Conservation (phyloP, 176 grass and related monocot genomes). For the Raddia distichophylla region DNA sequence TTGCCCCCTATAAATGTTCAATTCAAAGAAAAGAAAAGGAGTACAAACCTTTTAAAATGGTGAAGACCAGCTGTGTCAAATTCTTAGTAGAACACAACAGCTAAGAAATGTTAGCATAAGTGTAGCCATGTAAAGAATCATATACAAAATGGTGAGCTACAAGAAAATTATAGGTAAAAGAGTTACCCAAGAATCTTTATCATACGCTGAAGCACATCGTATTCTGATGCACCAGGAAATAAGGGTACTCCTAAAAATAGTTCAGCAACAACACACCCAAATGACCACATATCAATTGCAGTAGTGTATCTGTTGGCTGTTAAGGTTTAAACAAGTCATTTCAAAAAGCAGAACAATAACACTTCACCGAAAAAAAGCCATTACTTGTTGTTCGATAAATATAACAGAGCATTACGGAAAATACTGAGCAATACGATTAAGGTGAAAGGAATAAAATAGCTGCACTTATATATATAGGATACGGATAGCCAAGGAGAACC, state of each 20-base stretch:
- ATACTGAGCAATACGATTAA: slow-evolving; percentile 19
- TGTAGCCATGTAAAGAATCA: slow-evolving; percentile 1
- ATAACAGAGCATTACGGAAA: slow-evolving; percentile 24
- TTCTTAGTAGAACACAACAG: slow-evolving; percentile 13
- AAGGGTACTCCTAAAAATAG: slow-evolving; percentile 93
- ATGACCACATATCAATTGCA: slow-evolving; percentile 96
- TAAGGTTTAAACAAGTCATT: slow-evolving; percentile 53
- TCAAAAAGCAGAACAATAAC: neutral
- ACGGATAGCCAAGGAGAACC: slow-evolving; percentile 97
- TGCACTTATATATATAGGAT: slow-evolving; percentile 59
- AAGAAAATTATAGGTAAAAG: slow-evolving; percentile 19
- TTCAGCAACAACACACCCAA: slow-evolving; percentile 94
- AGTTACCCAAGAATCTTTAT: slow-evolving; percentile 77
- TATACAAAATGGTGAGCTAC: slow-evolving; percentile 31
- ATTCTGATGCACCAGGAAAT: slow-evolving; percentile 96
- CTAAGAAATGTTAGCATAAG: slow-evolving; percentile 10
- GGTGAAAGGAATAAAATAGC: slow-evolving; percentile 28
- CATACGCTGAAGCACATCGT: slow-evolving; percentile 91
- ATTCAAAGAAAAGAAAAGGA: slow-evolving; percentile 26
- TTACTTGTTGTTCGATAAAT: neutral
- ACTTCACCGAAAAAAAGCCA: slow-evolving; percentile 7
- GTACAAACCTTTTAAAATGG: slow-evolving; percentile 13
- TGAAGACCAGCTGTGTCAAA: neutral
- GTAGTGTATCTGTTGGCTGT: slow-evolving; percentile 74
- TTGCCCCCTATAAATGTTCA: slow-evolving; percentile 62